Percentiles rank a stretch among this genome's conserved stretches.
Evolutionary conservation across 1,139 yeast genomes (phyloP).

Genomic region (Lodderomyces beijingensis): DNA sequence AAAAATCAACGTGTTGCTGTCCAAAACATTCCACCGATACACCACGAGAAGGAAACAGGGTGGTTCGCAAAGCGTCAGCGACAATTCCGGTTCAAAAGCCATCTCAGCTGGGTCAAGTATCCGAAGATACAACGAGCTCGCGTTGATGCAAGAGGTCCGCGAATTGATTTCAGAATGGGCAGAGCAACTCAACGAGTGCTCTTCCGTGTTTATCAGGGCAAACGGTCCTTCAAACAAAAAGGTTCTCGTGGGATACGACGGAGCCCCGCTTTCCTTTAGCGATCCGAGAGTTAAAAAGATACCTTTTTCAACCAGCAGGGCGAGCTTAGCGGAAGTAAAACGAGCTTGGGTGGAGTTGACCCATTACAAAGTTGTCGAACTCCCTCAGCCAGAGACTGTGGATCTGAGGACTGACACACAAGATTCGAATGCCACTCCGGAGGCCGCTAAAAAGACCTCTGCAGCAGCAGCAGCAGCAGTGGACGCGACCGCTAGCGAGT

Average conservation of each 20-base stretch:
- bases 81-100: slow-evolving; percentile 90
- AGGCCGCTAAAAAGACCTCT: slow-evolving; percentile 13
- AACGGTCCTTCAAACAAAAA: slow-evolving; percentile 68
- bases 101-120: slow-evolving; percentile 92
- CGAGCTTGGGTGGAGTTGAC: slow-evolving; percentile 81
- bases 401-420: slow-evolving; percentile 12
- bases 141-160: slow-evolving; percentile 71
- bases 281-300: slow-evolving; percentile 62
- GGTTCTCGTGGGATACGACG: slow-evolving; percentile 64
- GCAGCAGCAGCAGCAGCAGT: slow-evolving; percentile 22
- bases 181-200: slow-evolving; percentile 51
- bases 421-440: slow-evolving; percentile 4
- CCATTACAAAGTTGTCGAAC: slow-evolving; percentile 51
- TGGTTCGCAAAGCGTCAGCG: slow-evolving; percentile 92
- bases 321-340: slow-evolving; percentile 77
- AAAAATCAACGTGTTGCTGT: slow-evolving; percentile 60
- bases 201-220: slow-evolving; percentile 77
- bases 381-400: slow-evolving; percentile 44
- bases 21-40: slow-evolving; percentile 89
- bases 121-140: slow-evolving; percentile 86
- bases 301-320: slow-evolving; percentile 88
- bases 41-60: slow-evolving; percentile 98
- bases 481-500: slow-evolving; percentile 53
- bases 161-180: slow-evolving; percentile 67
- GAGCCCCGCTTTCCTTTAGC: slow-evolving; percentile 40